Evolutionary conservation across 495 filamentous ascomycete genomes (phyloP), one percentile per base, ranked within the genome.

Genomic region (Penicillium samsonianum): DNA sequence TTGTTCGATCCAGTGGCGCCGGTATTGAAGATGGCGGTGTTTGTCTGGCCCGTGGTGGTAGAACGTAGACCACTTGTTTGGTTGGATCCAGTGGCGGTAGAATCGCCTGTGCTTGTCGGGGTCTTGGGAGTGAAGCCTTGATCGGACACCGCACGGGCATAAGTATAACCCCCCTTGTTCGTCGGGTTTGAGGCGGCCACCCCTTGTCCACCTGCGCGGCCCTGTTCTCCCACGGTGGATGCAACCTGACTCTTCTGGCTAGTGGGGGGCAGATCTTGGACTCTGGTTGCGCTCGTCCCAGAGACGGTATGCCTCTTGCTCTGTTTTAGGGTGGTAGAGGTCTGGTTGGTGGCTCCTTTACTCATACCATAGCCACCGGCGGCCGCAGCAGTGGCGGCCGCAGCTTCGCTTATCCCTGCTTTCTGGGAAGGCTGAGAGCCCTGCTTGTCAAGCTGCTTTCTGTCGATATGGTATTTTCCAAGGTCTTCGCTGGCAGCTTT

Each of bases 401-500:
- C 37, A 4, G 19, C 55, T 31, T 33, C 20, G 23, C 23, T 26
- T 9, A n/a, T 22, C 9, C 42, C 30, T 43, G 19, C 20, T 35
- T 33, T 10, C 25, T 40, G 22, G 14, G 42, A 19, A 25, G 45
- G 28, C 38, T 31, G 22, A 25, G 47, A 57, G 25, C 35, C 46
- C 9, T 51, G 46, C 26, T 22, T 37, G 0, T 51, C 46, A 25
- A 57, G 55, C 3, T 50, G 16, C 4, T 22, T 19, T 25, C 35
- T 37, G 40, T 57, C 35, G 12, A 50, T 25, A 7, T 23, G 47
- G 9, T 42, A 50, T n/a, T 57, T 49, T 12, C 44, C 31, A 12
- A 46, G 23, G 2, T 50, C 25, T 20, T 49, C 43, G 14, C 5
- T 28, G 9, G 33, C 35, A 23, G 33, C 4, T 4, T 40, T 5